Evolutionary conservation across 179 eudicot species (phyloP).

Genomic region (Spergularia azorica): DNA sequence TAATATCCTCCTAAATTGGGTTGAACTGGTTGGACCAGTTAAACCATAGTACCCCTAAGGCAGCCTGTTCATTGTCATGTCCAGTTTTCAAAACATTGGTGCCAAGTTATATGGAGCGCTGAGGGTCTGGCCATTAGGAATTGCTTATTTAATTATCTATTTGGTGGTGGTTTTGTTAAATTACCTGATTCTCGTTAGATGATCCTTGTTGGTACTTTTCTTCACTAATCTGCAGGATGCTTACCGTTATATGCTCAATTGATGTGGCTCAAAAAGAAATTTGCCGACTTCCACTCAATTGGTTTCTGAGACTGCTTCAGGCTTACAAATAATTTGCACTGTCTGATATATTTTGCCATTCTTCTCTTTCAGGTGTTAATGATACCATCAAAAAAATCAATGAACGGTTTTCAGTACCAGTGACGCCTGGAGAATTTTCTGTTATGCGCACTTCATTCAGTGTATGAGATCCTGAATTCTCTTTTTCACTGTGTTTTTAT

Average conservation of each 20-base stretch:
- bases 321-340: not conserved
- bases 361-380: slow-evolving; percentile 55
- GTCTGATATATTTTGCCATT: not conserved
- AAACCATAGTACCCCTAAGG: no score
- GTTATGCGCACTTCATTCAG: slow-evolving; percentile 82
- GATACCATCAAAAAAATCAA: slow-evolving; percentile 56
- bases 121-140: no score
- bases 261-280: not conserved
- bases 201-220: not conserved
- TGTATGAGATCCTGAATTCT: slow-evolving; percentile 46
- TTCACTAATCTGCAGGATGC: not conserved
- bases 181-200: not conserved
- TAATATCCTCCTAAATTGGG: no score
- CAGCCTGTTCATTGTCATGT: no score
- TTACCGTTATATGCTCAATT: not conserved
- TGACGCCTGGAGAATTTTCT: slow-evolving; percentile 84
- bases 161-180: not conserved
- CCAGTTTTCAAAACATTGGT: no score
- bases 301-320: not conserved
- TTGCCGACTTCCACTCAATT: not conserved
- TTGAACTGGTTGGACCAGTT: no score
- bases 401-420: slow-evolving; percentile 69
- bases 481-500: not conserved
- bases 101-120: no score
- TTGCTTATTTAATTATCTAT: not conserved